These are phyloP conservation scores for Coemansia sp. DNA, from an alignment of 192 early-diverging fungal genomes.

Conservation along the genomic window DNA sequence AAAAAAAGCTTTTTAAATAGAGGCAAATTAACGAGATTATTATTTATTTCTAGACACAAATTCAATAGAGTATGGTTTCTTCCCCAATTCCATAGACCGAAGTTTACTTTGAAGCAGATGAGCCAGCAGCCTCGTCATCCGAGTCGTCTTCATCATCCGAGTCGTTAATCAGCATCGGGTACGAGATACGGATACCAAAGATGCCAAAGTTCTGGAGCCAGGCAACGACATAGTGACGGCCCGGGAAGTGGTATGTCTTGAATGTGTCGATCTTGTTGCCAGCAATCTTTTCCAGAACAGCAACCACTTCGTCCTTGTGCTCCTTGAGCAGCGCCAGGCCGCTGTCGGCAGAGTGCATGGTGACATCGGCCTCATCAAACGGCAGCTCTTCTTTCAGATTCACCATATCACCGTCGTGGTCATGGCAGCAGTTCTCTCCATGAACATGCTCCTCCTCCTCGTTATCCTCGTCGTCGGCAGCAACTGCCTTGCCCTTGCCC, in stretches of 20 bases:
- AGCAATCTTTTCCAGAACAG: conserved; percentile 37
- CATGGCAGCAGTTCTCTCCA: conserved; percentile 46
- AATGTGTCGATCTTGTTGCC: conserved; percentile 45
- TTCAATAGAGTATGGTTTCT: too few relatives aligned
- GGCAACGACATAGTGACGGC: conserved; percentile 52
- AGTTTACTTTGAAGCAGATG: conserved; percentile 6
- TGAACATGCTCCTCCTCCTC: conserved; percentile 44
- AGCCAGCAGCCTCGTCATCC: conserved; percentile 16
- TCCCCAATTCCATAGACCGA: too few relatives aligned
- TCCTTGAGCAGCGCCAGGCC: conserved; percentile 50
- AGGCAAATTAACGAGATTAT: background rate
- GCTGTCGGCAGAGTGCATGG: conserved; percentile 17
- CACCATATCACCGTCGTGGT: conserved; percentile 15
- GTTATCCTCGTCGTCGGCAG: conserved; percentile 23
- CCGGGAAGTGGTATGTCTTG: conserved; percentile 54
- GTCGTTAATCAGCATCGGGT: conserved; percentile 47
- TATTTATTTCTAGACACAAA: too few relatives aligned
- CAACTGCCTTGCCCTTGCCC: conserved; percentile 14
- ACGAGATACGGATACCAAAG: conserved; percentile 53
- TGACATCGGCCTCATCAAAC: conserved; percentile 42
- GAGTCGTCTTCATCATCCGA: conserved; percentile 28
- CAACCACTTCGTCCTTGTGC: conserved; percentile 28
- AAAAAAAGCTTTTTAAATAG: background rate
- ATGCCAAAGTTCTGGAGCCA: conserved; percentile 53
- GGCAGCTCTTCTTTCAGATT: conserved; percentile 39